These are phyloP conservation scores for Saccharomycopsis hybrid DNA, from an alignment of 1,139 yeast species.

Conservation along the genomic window DNA sequence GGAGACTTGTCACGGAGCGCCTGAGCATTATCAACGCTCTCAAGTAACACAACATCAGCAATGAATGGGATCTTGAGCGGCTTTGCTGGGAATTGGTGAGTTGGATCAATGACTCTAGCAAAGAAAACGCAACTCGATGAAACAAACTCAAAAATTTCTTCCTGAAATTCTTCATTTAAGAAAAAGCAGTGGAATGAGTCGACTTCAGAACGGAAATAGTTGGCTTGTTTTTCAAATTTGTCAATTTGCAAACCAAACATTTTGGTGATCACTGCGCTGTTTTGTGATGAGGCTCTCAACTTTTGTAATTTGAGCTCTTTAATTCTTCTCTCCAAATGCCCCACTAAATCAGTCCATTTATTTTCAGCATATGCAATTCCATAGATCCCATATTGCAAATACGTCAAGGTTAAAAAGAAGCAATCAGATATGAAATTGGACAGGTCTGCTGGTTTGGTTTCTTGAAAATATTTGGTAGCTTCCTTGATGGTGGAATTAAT, in stretches of 20 bases:
- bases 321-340: conserved; percentile 47
- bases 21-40: conserved; percentile 67
- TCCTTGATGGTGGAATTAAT: conserved; percentile 70
- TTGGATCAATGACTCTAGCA: conserved; percentile 66
- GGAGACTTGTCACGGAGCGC: conserved; percentile 61
- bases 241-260: conserved; percentile 38
- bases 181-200: conserved; percentile 57
- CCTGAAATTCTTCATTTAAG: conserved; percentile 46
- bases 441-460: conserved; percentile 29
- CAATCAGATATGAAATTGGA: conserved; percentile 85
- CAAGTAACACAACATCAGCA: conserved; percentile 35
- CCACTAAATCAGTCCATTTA: conserved; percentile 45
- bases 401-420: conserved; percentile 72
- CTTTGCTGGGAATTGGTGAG: conserved; percentile 52
- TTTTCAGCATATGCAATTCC: conserved; percentile 61
- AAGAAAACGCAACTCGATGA: conserved; percentile 71
- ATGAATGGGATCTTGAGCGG: conserved; percentile 59
- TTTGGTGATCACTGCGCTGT: conserved; percentile 27
- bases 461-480: conserved; percentile 49
- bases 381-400: conserved; percentile 83
- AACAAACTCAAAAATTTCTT: conserved; percentile 68
- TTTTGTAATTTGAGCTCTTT: conserved; percentile 36
- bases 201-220: conserved; percentile 38
- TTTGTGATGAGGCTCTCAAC: conserved; percentile 21
- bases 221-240: conserved; percentile 38